Evolutionary conservation across 2,329 filamentous ascomycete genomes (phyloP), one percentile per base, ranked within the genome.

Genomic region (Allantophomopsis cytisporea): DNA sequence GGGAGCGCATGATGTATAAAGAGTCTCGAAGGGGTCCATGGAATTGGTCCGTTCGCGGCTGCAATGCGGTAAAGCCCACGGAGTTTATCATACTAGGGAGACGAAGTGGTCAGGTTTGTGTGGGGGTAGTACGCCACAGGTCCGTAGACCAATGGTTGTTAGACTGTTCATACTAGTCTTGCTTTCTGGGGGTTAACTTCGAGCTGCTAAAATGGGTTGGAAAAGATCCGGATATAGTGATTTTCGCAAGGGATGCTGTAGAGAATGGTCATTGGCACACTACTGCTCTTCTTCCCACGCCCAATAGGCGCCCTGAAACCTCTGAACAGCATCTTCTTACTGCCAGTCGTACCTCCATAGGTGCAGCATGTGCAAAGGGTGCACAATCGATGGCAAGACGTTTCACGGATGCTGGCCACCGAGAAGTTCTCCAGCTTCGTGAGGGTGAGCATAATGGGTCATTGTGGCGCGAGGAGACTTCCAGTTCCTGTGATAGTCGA

Each of bases 1-100:
- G 45, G 51, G 50, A 49, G 41, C 44, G 50, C 48, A 54, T 54
- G 48, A 53, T 49, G 50, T 54, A 55, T 53, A 54, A 54, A 47
- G 39, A 39, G 36, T 41, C 47, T 47, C 47, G 45, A 47, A 43
- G 44, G 11, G 14, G 20, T 39, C 30, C 38, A 28, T 6, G 23
- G 16, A 16, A 45, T 40, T 51, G 50, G 47, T 44, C 50, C 45
- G 45, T 41, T 45, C 45, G 48, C 50, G 51, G 50, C 43, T 45
- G 40, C 38, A 46, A 42, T 43, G 49, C 46, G 47, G 13, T 32
- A 34, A 17, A 34, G 7, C 14, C 16, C 13, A 14, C 31, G 31
- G 31, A 34, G 3, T 14, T 14, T 28, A 12, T 8, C 23, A 10
- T 28, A 12, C 31, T 15, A 34, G 16, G 16, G 16, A 6, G 16